These are phyloP conservation scores for Pseudogymnoascus sp. DNA, from an alignment of 2,329 filamentous ascomycete genomes.

Conservation along the genomic window DNA sequence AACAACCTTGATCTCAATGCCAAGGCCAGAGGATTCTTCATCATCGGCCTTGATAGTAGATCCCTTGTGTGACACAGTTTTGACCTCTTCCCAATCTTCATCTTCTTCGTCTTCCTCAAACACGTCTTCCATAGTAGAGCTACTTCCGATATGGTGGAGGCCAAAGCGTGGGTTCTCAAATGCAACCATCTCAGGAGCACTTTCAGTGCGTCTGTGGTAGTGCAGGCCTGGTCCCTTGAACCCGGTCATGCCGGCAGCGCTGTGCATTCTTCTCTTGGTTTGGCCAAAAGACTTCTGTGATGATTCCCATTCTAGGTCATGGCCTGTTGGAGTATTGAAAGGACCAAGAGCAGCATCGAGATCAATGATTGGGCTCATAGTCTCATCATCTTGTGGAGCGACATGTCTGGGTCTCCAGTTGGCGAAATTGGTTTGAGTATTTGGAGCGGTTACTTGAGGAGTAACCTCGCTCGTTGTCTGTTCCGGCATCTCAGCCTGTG, in stretches of 20 bases:
- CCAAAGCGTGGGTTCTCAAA: constrained; percentile 62
- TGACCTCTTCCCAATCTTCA: constrained; percentile 34
- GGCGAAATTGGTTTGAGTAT: constrained; percentile 21
- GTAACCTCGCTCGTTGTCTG: constrained; percentile 21
- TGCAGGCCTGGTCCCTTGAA: constrained; percentile 62
- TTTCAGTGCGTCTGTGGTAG: constrained; percentile 70
- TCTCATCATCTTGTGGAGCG: constrained; percentile 46
- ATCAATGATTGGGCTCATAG: constrained; percentile 76
- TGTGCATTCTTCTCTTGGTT: constrained; percentile 63
- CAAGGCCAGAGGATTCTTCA: constrained; percentile 28
- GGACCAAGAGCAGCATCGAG: constrained; percentile 87
- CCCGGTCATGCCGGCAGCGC: constrained; percentile 61
- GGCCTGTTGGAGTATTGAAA: constrained; percentile 69
- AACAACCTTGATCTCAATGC: constrained; percentile 37
- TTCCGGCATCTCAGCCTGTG: constrained; percentile 11
- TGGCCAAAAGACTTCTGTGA: constrained; percentile 48
- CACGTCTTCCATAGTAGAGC: constrained; percentile 73
- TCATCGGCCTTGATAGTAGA: constrained; percentile 30
- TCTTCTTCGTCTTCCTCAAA: constrained; percentile 78
- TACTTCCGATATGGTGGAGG: constrained; percentile 51
- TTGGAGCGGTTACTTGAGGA: constrained; percentile 8
- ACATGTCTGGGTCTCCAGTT: constrained; percentile 33
- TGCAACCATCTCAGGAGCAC: constrained; percentile 67
- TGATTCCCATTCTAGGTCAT: constrained; percentile 57
- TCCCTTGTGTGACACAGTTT: constrained; percentile 26